Evolutionary conservation across 192 early-diverging fungal species (phyloP), one percentile per base, ranked within the genome.

Genomic region (Coemansia sp.): DNA sequence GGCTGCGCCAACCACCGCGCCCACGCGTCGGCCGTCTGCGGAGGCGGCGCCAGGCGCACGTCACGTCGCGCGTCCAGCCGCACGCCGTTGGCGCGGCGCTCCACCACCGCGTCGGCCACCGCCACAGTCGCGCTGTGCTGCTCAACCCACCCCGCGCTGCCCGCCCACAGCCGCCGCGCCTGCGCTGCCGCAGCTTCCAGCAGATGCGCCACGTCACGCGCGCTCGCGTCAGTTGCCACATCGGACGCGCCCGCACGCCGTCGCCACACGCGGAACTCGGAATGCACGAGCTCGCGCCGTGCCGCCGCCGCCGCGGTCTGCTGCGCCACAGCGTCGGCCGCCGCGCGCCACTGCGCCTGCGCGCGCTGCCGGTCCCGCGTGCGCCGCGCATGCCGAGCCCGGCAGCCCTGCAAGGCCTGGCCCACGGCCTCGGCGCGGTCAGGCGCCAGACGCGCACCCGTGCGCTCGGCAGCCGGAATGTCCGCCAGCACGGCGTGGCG

Each of bases 21-120:
- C 74, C 74, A 77, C 43, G 58, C 54, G 8, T 27, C 34, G 13
- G 67, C 58, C 58, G 69, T 48, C 29, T 56, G 48, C n/a, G 65
- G 58, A 32, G 73, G 32, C 22, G 74, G 74, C 31, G 55, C 74
- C 54, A 77, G 40, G 0, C 63, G 45, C 46, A 66, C 37, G 17
- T 77, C 54, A 6, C 33, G 39, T 4, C 42, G 42, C 21, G 57
- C 67, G 5, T 70, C 63, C 10, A 77, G 53, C 17, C 51, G 42
- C 32, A 66, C 63, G 13, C 48, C 35, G 22, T 66, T 70, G 22
- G 67, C 63, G 6, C 63, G 42, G 15, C 47, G 34, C 21, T 62
- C 66, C 33, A 66, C 23, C 11, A 70, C 68, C 0, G 51, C 50
- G 3, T 70, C 74, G 2, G 66, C 68, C 14, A 29, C 26, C 0